Base-by-base conservation (phyloP, 108 stramenopile species). In the Skeletonema grethae region DNA sequence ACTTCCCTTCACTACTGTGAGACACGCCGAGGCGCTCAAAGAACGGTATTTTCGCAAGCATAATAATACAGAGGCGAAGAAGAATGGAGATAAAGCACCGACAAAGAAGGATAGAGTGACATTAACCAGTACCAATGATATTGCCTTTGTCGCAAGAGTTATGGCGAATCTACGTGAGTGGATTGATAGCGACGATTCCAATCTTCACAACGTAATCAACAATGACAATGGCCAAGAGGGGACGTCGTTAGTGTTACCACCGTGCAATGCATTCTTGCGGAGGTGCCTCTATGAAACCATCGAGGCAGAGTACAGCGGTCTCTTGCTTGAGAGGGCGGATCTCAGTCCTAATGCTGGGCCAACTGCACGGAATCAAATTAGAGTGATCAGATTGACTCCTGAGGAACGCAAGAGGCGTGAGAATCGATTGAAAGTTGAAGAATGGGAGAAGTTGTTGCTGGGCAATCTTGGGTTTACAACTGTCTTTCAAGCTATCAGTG, bases 81-180 rank as follows among this genome's bases (percentile, higher is more conserved):
- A 50, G n/a, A 72, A 46, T 12, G 53, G 36, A 5, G 30, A 64
- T n/a, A 58, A 20, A 11, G 57, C 64, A 65, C 29, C 7, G 66
- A 59, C 2, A 7, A 63, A 35, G 45, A 65, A 35, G 22, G 50
- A 77, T 11, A 62, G 61, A 57, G 73, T 79, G n/a, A 65, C 68
- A 48, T 69, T 79, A 39, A 79, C 69, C 3, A 43, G 77, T 20
- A 24, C 62, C 12, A 67, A 78, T 56, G 88, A 89, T 76, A 72
- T 89, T 61, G 83, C 83, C 16, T 89, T 89, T 64, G 69, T 77
- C 61, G 86, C 85, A 9, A 55, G 87, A 20, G 74, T 86, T 41
- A 92, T 92, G 89, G 89, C 93, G 20, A 61, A 68, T 36, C 69
- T 95, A 56, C 71, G 93, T 28, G 93, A 91, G 67, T 95, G 93